Base-by-base conservation (phyloP, 331 rosid species). In the Telfairia occidentalis region DNA sequence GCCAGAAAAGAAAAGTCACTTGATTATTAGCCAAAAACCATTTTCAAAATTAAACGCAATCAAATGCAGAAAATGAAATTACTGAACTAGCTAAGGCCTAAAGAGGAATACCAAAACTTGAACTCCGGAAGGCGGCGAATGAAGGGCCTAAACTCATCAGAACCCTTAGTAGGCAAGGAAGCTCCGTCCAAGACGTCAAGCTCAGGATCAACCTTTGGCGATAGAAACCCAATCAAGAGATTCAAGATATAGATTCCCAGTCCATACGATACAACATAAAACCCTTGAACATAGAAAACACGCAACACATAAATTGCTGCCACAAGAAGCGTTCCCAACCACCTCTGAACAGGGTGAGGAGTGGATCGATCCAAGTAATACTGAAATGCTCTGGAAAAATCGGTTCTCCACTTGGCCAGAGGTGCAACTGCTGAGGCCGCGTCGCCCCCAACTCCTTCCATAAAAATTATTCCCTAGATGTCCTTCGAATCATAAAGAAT, bases 51-150 rank as follows among this genome's bases (percentile, higher is more conserved):
- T 71, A 40, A 9, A 71, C 2, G 35, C 38, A 49, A 34, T 46
- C 16, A 76, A 24, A 11, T 54, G 7, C 49, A 58, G 23, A 53
- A 35, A n/a, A 2, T 5, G 15, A 11, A 58, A 12, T 63, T 53
- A 43, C 15, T 1, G 7, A 42, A 69, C 24, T 10, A 26, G 74
- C 16, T 13, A 69, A 12, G 2, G 55, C 55, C n/a, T n/a, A 43
- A 18, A 34, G 53, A 46, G 59, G 71, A 78, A 59, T 85, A 89
- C 92, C 94, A 89, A 78, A 89, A 89, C 80, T 89, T 87, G 76
- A 89, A 89, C 87, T 89, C 94, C 1, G 94, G 91, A 70, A 87
- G 91, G 72, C 94, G 89, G 63, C 94, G 94, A 49, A 87, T 78
- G 70, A 89, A 89, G 19, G 95, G 95, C 76, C 73, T 87, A 65